These are phyloP conservation scores for Maudiozyma saulgeensis DNA, from an alignment of 805 yeast species.

Conservation along the genomic window DNA sequence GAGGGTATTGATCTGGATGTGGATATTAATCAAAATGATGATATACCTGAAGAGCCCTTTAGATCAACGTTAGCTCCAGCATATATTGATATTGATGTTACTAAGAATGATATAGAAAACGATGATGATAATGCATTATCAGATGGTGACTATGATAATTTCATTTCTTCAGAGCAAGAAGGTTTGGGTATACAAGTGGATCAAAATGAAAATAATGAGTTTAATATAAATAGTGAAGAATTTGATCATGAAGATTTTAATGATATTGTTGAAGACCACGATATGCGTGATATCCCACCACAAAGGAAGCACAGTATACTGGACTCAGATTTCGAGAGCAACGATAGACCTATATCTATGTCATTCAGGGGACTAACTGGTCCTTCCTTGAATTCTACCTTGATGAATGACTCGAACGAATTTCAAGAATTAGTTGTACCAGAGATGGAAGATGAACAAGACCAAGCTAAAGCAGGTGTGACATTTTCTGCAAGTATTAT, in stretches of 20 bases:
- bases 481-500: slow-evolving; percentile 73
- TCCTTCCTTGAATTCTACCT: slow-evolving; percentile 39
- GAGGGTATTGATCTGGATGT: slow-evolving; percentile 32
- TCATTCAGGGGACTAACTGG: slow-evolving; percentile 57
- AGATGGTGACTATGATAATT: neutral
- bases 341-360: slow-evolving; percentile 33
- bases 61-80: slow-evolving; percentile 2
- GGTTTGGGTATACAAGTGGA: neutral
- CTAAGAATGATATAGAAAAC: neutral
- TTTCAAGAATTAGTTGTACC: neutral
- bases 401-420: neutral
- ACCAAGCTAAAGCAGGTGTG: neutral
- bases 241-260: slow-evolving; percentile 26
- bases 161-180: neutral
- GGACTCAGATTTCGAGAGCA: neutral
- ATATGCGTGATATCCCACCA: neutral
- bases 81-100: neutral
- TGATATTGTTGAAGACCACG: neutral
- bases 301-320: slow-evolving; percentile 1
- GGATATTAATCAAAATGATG: slow-evolving; percentile 14
- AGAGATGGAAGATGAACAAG: neutral
- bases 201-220: neutral
- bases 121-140: neutral
- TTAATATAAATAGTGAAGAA: slow-evolving; percentile 3
- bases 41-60: slow-evolving; percentile 1